A percentile compares a stretch with the other conserved stretches of the same genome.
Conservation (phyloP, 1,284 basidiomycete genomes). For the Cutaneotrichosporon sp. region DNA sequence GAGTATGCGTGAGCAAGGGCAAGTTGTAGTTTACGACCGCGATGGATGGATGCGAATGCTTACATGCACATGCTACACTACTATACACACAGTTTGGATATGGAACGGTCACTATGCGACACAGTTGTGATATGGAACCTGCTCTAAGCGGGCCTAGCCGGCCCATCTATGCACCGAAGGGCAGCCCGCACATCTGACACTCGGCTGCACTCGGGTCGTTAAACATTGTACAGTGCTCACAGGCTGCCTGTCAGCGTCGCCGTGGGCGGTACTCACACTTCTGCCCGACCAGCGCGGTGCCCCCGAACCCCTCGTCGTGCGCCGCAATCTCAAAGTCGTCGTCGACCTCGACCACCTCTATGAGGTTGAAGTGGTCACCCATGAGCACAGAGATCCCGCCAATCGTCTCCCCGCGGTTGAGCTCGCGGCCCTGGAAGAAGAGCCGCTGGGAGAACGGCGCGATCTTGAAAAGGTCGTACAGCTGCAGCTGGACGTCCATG, state of each 20-base stretch:
- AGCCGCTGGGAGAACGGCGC: conserved; percentile 37
- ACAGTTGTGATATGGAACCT: not conserved
- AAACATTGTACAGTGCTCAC: conserved; percentile 33
- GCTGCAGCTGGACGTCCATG: conserved; percentile 37
- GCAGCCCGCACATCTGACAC: conserved; percentile 28
- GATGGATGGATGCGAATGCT: not conserved
- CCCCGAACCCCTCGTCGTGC: conserved; percentile 42
- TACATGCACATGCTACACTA: not conserved
- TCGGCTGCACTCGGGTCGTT: conserved; percentile 26
- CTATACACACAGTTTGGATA: not conserved
- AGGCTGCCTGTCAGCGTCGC: conserved; percentile 22
- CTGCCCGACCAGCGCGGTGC: conserved; percentile 37
- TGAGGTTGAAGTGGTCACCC: conserved; percentile 30
- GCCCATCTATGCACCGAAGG: not conserved
- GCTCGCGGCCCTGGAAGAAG: conserved; percentile 26
- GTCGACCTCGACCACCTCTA: conserved; percentile 29
- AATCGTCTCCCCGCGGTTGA: conserved; percentile 35
- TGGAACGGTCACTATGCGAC: not conserved
- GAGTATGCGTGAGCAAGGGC: not conserved
- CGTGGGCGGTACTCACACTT: conserved; percentile 28
- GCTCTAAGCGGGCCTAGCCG: not conserved
- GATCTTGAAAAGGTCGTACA: conserved; percentile 27
- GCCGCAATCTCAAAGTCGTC: conserved; percentile 28
- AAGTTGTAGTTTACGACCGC: not conserved
- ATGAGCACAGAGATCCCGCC: conserved; percentile 29